Base-by-base conservation (phyloP, 2,329 filamentous ascomycete species). In the Cladosporium phlei region DNA sequence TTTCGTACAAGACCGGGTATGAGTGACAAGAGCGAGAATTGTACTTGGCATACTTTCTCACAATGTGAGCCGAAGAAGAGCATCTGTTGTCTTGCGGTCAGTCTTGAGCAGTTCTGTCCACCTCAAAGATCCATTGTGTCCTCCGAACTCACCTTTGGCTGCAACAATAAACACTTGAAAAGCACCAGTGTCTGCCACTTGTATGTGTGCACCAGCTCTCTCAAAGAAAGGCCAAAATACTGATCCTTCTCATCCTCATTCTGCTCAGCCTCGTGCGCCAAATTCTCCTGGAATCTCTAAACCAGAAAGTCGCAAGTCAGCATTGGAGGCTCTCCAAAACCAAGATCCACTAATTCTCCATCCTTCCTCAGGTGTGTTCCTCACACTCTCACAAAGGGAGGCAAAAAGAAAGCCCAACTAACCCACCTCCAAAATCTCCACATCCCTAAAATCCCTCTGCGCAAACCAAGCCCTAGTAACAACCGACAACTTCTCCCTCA, bases 21-120 rank as follows among this genome's bases (percentile, higher is more conserved):
- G 60, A 98, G 75, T 44, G 91, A 96, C 57, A 98, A 85, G 35
- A 98, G 78, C 33, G 91, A 93, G 71, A 97, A 98, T 67, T 98
- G 93, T 69, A 95, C 90, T 86, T 97, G 95, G 77, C 93, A 98
- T 56, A 98, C 73, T 54, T 86, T 80, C 68, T 98, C 93, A 67
- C 93, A 97, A 58, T 89, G 83, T n/a, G 91, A 89, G 52, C 93
- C 90, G 60, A 97, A 98, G 72, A 98, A 97, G 45, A 98, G 82
- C 86, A 97, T 97, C 90, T 95, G 57, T 27, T 16, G 10, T 45
- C n/a, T 12, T 12, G 6, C 20, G 50, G 35, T 38, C 6, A 38
- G 35, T 17, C 8, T n/a, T 2, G 4, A 12, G 8, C 17, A n/a
- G 7, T 10, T 22, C 6, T 10, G 2, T 25, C 6, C 2, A 2